Evolutionary conservation across 805 yeast genomes (phyloP).

Genomic region (Myxozyma neotropica): DNA sequence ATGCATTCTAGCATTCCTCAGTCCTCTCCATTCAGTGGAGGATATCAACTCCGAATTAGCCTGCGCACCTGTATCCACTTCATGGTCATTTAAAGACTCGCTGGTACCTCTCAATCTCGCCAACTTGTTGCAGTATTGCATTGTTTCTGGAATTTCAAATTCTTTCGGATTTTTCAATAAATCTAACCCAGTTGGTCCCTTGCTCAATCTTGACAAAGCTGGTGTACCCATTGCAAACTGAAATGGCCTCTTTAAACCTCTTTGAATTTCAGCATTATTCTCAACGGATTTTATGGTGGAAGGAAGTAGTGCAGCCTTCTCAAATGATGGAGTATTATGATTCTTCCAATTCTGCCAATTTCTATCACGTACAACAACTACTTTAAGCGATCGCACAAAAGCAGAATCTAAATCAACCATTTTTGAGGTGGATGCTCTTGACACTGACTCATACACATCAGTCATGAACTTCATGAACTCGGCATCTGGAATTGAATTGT

Average conservation of each 20-base stretch:
- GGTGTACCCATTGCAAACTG: conserved; percentile 42
- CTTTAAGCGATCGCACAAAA: conserved; percentile 27
- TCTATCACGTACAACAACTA: conserved; percentile 36
- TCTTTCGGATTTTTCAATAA: conserved; percentile 35
- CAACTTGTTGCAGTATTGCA: conserved; percentile 27
- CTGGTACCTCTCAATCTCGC: conserved; percentile 2
- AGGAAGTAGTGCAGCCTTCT: conserved; percentile 20
- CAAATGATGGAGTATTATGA: conserved; percentile 39
- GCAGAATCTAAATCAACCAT: conserved; percentile 28
- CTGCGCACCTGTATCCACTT: conserved; percentile 31
- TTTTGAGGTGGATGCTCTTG: neutral
- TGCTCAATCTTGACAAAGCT: conserved; percentile 45
- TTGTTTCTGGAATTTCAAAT: conserved; percentile 37
- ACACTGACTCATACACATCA: conserved; percentile 12
- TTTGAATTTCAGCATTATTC: conserved; percentile 17
- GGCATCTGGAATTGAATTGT: conserved; percentile 24
- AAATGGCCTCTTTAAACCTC: conserved; percentile 35
- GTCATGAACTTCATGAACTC: conserved; percentile 33
- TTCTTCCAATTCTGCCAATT: conserved; percentile 44
- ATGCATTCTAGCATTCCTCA: conserved; percentile 47
- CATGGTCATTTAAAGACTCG: conserved; percentile 13
- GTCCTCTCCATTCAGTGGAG: conserved; percentile 48
- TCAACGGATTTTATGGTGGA: conserved; percentile 9
- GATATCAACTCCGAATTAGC: conserved; percentile 30
- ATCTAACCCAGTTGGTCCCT: conserved; percentile 47